These are phyloP conservation scores for Chaetomium cochliodes DNA, from an alignment of 495 filamentous ascomycete species.

Conservation along the genomic window DNA sequence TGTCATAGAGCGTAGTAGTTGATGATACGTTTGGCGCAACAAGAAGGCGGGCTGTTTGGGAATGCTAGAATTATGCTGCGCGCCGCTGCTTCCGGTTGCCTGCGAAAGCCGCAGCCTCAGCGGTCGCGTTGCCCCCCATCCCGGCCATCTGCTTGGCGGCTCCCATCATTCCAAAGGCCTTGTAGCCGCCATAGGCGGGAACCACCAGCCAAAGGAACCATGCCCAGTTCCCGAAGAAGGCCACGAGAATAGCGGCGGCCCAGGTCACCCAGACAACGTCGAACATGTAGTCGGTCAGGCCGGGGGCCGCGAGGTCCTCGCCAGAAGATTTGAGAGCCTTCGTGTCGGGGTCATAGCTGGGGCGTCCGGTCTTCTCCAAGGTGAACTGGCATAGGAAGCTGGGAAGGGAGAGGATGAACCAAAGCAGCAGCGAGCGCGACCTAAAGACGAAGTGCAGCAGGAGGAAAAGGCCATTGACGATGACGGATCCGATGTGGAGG, in stretches of 20 bases:
- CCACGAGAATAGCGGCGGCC: slow-evolving; percentile 62
- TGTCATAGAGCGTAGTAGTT: slow-evolving; percentile 34
- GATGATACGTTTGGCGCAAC: slow-evolving; percentile 8
- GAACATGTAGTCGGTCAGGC: slow-evolving; percentile 96
- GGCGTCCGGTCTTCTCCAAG: slow-evolving; percentile 79
- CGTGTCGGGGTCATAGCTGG: slow-evolving; percentile 60
- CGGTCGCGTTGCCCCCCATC: slow-evolving; percentile 30
- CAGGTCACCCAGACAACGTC: slow-evolving; percentile 93
- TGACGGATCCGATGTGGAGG: slow-evolving; percentile 71
- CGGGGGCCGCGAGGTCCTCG: slow-evolving; percentile 84
- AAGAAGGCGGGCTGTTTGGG: neutral
- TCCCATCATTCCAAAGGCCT: slow-evolving; percentile 66
- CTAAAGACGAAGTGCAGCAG: slow-evolving; percentile 66
- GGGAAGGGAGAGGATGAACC: slow-evolving; percentile 69
- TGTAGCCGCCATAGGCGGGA: slow-evolving; percentile 67
- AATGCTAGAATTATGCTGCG: slow-evolving; percentile 31
- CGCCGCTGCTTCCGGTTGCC: slow-evolving; percentile 53
- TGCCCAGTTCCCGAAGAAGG: slow-evolving; percentile 68
- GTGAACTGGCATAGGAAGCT: slow-evolving; percentile 75
- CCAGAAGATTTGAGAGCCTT: slow-evolving; percentile 71
- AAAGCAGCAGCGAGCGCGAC: slow-evolving; percentile 65
- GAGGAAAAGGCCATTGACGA: slow-evolving; percentile 71
- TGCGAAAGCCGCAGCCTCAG: slow-evolving; percentile 33
- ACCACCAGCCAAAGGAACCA: slow-evolving; percentile 73
- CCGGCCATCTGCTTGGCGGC: slow-evolving; percentile 63